Evolutionary conservation across 495 filamentous ascomycete species (phyloP), one percentile per base, ranked within the genome.

Genomic region (Xylaria acuta): DNA sequence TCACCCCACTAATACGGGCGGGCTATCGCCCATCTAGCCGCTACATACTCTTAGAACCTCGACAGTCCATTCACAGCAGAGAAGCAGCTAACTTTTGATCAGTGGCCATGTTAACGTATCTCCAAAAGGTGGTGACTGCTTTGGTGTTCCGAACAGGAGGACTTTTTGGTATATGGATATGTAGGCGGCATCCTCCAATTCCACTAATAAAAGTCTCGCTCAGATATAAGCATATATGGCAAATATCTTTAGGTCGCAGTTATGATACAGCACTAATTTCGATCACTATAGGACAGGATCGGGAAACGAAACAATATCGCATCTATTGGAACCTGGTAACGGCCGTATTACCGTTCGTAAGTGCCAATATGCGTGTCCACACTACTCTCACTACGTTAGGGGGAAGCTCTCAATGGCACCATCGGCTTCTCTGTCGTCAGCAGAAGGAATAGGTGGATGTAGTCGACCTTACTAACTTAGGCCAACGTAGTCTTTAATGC

Each of bases 161-260:
- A 84, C 84, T 8, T 90, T 88, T 51, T 92, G 89, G 75, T 95
- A 93, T 74, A 73, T 94, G 49, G 92, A 95, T 70, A 83, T 88
- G 70, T 72, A 34, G 40, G 70, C 25, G 49, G 36, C 2, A 34
- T 14, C 27, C 16, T 65, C 27, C 25, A 5, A 18, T 34, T 45
- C 0, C 9, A 30, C 14, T 34, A 38, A 14, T 25, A 18, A 41
- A 34, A 1, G 4, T 9, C 1, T 30, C 8, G 8, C 20, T 11
- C 9, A 18, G 25, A 11, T 36, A 1, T 66, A 16, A 27, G n/a
- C 64, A 54, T 12, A 22, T 2, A 49, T 7, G 45, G 20, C 47
- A 20, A 32, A 16, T 8, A 0, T 34, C 11, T 47, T 32, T 22
- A 25, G 1, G 41, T 22, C 18, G 7, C 16, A 32, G 20, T 27